Percentiles rank a stretch among this genome's conserved stretches.
Evolutionary conservation across 805 yeast genomes (phyloP).

Genomic region (Alloascoidea africana): DNA sequence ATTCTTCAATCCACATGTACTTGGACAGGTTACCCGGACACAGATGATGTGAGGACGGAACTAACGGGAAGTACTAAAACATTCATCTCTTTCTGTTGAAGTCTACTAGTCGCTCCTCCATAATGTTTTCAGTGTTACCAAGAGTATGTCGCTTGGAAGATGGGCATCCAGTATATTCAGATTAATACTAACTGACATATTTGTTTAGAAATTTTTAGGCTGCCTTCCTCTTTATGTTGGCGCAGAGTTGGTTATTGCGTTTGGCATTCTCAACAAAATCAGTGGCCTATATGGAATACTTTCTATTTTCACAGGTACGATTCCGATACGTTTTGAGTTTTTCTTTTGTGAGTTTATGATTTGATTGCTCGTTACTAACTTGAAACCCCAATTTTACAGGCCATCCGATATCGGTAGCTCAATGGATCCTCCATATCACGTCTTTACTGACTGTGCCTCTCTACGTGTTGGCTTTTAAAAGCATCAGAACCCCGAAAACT

Average conservation of each 20-base stretch:
- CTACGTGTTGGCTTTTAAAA: conserved; percentile 41
- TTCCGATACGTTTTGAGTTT: too few relatives aligned
- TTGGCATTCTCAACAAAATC: conserved; percentile 77
- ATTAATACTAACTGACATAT: too few relatives aligned
- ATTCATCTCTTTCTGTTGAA: too few relatives aligned
- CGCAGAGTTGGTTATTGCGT: conserved; percentile 64
- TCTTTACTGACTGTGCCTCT: conserved; percentile 50
- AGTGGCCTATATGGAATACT: conserved; percentile 80
- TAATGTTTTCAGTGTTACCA: too few relatives aligned
- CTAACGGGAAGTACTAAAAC: too few relatives aligned
- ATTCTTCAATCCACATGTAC: too few relatives aligned
- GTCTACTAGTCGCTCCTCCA: too few relatives aligned
- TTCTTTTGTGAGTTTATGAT: conserved; percentile 1
- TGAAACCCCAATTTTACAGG: conserved; percentile 23
- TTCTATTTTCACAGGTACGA: conserved; percentile 63
- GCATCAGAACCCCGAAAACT: conserved; percentile 37
- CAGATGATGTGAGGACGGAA: too few relatives aligned
- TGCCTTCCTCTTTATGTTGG: conserved; percentile 72
- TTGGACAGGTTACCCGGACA: too few relatives aligned
- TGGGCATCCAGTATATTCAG: too few relatives aligned
- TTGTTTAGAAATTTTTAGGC: conserved; percentile 55
- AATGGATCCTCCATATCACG: conserved; percentile 64
- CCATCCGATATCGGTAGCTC: conserved; percentile 69
- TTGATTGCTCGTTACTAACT: background rate
- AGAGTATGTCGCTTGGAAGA: too few relatives aligned